Evolutionary conservation across 331 rosid genomes (phyloP), one percentile per base, ranked within the genome.

Genomic region (Phaseolus coccineus): DNA sequence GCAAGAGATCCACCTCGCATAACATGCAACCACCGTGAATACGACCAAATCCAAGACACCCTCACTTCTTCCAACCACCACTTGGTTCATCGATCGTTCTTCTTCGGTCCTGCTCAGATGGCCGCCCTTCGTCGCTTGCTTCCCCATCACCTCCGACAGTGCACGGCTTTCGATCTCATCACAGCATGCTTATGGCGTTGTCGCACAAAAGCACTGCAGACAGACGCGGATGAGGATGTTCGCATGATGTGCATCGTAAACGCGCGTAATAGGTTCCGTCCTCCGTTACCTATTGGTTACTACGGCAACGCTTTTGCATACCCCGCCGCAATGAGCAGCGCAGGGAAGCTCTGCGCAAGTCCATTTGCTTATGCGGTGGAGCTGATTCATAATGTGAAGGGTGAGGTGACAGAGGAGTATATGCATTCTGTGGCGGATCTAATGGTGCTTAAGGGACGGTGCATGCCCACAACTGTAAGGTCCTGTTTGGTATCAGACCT

Each of bases 191-290:
- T 72, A 0, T 84, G 87, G 82, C 37, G 3, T 0, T 84, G 87
- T 1, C 84, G 71, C 8, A 84, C 84, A 12, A 80, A 24, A 69
- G 87, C 87, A 4, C 53, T 84, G 66, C 57, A 52, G 1, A 10
- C 75, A 15, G 19, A 69, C 0, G 59, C 75, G 3, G 24, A 84
- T 0, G 75, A 79, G 0, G 81, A 79, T 2, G 81, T 84, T 69
- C 76, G 84, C 28, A 6, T 80, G 37, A 79, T 84, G 66, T 30
- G 27, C 31, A 0, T 24, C 0, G 9, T 46, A 1, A 75, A 84
- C 2, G 76, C 76, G n/a, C 82, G 87, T 33, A 30, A 22, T 0
- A 59, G 33, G 78, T 58, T 57, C 4, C 52, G 69, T 27, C 74
- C 78, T 19, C 62, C 73, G 0, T 11, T 76, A 1, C 78, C 85